Evolutionary conservation across 1,139 yeast genomes (phyloP).

Genomic region (Diutina ranongensis): DNA sequence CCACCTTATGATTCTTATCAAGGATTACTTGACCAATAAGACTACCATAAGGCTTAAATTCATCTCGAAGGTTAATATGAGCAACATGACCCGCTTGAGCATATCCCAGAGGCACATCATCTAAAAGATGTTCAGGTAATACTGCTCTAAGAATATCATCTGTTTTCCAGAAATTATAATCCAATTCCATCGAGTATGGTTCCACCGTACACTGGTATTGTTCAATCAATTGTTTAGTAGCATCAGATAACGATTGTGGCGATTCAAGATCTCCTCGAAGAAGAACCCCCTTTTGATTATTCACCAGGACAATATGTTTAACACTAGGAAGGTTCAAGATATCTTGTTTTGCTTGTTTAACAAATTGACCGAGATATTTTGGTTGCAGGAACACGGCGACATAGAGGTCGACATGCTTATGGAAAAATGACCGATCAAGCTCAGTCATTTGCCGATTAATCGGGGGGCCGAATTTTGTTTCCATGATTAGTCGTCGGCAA

Average conservation of each 20-base stretch:
- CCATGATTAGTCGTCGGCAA: conserved; percentile 15
- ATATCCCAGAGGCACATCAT: conserved; percentile 81
- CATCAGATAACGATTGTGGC: conserved; percentile 26
- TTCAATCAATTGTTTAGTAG: conserved; percentile 32
- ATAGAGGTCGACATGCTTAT: conserved; percentile 42
- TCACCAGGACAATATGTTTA: conserved; percentile 49
- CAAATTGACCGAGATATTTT: conserved; percentile 41
- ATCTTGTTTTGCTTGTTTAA: conserved; percentile 41
- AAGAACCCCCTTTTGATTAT: conserved; percentile 47
- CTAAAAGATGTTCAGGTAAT: conserved; percentile 58
- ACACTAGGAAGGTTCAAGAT: conserved; percentile 52
- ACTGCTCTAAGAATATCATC: conserved; percentile 75
- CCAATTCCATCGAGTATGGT: conserved; percentile 47
- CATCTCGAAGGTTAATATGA: conserved; percentile 76
- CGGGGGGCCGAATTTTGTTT: conserved; percentile 44
- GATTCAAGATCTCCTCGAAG: conserved; percentile 37
- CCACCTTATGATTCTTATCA: conserved; percentile 71
- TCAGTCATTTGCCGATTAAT: conserved; percentile 50
- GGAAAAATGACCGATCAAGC: conserved; percentile 57
- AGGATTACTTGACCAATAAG: conserved; percentile 84
- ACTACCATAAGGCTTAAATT: conserved; percentile 69
- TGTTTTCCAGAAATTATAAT: conserved; percentile 75
- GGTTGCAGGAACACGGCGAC: conserved; percentile 67
- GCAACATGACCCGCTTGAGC: conserved; percentile 96
- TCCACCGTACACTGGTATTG: conserved; percentile 35